Conservation (phyloP, 2,329 filamentous ascomycete species). For the Periconia sp. region DNA sequence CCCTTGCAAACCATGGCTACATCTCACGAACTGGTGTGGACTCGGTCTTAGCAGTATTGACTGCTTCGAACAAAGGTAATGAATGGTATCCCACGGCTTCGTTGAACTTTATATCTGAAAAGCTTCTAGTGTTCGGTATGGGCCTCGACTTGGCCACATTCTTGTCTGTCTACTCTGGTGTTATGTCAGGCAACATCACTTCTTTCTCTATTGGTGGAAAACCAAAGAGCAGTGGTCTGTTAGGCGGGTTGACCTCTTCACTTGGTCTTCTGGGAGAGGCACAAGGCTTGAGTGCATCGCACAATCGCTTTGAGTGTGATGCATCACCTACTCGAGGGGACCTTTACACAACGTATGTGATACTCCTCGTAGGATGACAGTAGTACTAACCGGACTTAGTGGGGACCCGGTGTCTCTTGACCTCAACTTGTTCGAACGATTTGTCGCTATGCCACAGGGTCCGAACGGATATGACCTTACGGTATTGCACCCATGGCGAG, state of each 20-base stretch:
- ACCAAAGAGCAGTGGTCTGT: constrained; percentile 19
- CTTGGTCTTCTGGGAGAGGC: constrained; percentile 21
- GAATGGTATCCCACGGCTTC: too few relatives aligned
- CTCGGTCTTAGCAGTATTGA: background rate
- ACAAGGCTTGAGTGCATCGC: constrained; percentile 26
- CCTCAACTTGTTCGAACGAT: constrained; percentile 2
- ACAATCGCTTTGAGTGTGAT: constrained; percentile 42
- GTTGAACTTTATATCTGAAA: background rate
- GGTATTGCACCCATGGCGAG: constrained; percentile 13
- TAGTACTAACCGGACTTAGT: background rate
- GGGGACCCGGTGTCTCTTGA: constrained; percentile 4
- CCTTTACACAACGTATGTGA: constrained; percentile 16
- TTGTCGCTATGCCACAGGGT: constrained; percentile 7
- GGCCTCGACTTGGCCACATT: constrained; percentile 33
- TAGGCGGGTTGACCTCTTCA: constrained; percentile 16
- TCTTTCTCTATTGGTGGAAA: constrained; percentile 55
- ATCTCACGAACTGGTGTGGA: constrained; percentile 25
- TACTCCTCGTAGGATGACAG: background rate
- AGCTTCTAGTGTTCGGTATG: constrained; percentile 34
- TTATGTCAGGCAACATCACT: constrained; percentile 38
- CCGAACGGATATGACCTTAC: constrained; percentile 9
- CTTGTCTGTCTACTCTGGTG: constrained; percentile 35
- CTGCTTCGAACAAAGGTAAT: background rate
- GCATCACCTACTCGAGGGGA: constrained; percentile 34
- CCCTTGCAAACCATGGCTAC: constrained; percentile 31